These are phyloP conservation scores for Linnemannia hyalina DNA, from an alignment of 192 early-diverging fungal genomes.

Conservation along the genomic window DNA sequence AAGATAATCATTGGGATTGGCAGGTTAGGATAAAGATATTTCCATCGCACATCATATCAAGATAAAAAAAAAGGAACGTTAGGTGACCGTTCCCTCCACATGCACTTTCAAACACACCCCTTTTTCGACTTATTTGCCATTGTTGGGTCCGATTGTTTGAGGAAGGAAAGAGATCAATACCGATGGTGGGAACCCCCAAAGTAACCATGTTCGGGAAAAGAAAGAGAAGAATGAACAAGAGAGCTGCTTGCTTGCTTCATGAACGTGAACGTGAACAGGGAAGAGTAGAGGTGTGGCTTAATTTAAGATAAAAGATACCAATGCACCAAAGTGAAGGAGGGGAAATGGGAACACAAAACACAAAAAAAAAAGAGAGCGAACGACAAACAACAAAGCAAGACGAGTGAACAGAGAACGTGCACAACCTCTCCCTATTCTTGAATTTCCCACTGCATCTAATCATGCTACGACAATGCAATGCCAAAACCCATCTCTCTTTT, in stretches of 20 bases:
- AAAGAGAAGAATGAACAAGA: not conserved
- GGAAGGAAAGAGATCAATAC: not conserved
- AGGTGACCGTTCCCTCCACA: not conserved
- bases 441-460: not conserved
- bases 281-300: not conserved
- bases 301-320: slow-evolving; percentile 1
- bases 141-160: not conserved
- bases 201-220: not conserved
- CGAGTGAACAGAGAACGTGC: slow-evolving; percentile 24
- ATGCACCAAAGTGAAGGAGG: not conserved
- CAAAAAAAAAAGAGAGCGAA: not conserved
- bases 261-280: not conserved
- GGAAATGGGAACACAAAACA: slow-evolving; percentile 10
- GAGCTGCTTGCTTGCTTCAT: not conserved
- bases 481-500: not conserved
- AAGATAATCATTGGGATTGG: not conserved
- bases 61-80: not conserved
- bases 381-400: not conserved
- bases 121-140: not conserved
- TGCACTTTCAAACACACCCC: not conserved
- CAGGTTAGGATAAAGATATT: not conserved
- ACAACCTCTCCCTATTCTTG: not conserved
- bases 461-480: not conserved
- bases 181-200: not conserved
- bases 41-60: not conserved